phyloP scores from a whole-genome alignment of 805 yeast species.

The Kuraishia piskuri region DNA sequence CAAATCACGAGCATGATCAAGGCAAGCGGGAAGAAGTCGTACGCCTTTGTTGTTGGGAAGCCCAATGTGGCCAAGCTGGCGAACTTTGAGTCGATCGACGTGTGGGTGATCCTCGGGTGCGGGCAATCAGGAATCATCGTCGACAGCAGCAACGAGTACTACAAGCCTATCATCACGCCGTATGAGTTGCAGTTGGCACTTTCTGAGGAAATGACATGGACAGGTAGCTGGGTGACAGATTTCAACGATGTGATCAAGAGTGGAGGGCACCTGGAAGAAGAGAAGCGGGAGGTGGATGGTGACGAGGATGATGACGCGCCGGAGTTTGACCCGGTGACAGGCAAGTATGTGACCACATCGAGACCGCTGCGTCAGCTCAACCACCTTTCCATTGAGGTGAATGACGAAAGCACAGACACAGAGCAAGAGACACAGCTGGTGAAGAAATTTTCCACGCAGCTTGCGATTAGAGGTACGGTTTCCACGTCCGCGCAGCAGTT shows the following conservation, averaged over 20 bases:
- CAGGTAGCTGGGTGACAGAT: slow-evolving; percentile 88
- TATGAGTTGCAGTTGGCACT: slow-evolving; percentile 82
- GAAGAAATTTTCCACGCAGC: slow-evolving; percentile 44
- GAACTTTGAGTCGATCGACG: slow-evolving; percentile 87
- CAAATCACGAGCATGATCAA: slow-evolving; percentile 52
- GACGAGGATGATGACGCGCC: slow-evolving; percentile 54
- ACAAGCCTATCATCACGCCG: slow-evolving; percentile 89
- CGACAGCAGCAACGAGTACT: slow-evolving; percentile 72
- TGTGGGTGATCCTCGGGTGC: slow-evolving; percentile 94
- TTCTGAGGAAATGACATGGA: slow-evolving; percentile 72
- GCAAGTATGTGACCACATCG: slow-evolving; percentile 57
- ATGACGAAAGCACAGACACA: slow-evolving; percentile 19
- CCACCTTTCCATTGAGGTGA: slow-evolving; percentile 54
- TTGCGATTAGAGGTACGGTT: slow-evolving; percentile 67
- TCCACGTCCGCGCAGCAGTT: slow-evolving; percentile 81
- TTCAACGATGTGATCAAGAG: slow-evolving; percentile 48
- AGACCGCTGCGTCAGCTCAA: slow-evolving; percentile 64
- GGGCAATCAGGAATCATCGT: slow-evolving; percentile 87
- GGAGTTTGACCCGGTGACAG: slow-evolving; percentile 83
- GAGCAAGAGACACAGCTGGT: slow-evolving; percentile 31
- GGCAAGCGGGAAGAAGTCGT: slow-evolving; percentile 81
- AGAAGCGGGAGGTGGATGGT: slow-evolving; percentile 12
- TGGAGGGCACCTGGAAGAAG: slow-evolving; percentile 23
- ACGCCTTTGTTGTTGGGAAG: slow-evolving; percentile 93
- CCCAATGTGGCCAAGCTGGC: slow-evolving; percentile 97